phyloP scores from a whole-genome alignment of 1,139 yeast genomes.

The Geotrichum macrosporum region DNA sequence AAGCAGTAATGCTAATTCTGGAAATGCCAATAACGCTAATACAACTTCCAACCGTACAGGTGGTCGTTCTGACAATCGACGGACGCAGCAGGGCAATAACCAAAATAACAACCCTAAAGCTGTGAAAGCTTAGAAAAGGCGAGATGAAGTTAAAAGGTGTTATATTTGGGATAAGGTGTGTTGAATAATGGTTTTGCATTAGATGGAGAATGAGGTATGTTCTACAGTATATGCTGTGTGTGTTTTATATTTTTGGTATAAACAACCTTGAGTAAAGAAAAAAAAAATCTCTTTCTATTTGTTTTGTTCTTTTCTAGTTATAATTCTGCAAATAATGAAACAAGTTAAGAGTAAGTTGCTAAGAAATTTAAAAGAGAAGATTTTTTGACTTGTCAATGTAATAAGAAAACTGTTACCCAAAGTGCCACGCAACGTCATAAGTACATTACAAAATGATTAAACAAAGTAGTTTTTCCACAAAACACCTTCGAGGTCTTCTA shows the following conservation, averaged over 20 bases:
- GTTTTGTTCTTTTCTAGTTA: too few relatives aligned
- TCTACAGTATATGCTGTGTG: too few relatives aligned
- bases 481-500: slow-evolving; percentile 92
- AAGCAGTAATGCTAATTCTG: slow-evolving; percentile 4
- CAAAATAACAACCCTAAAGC: slow-evolving; percentile 9
- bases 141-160: slow-evolving; percentile 1
- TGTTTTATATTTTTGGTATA: too few relatives aligned
- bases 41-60: slow-evolving; percentile 1
- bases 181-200: too few relatives aligned
- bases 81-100: slow-evolving; percentile 11
- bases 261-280: too few relatives aligned
- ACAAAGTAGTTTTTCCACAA: slow-evolving; percentile 90
- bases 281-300: too few relatives aligned
- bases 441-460: slow-evolving; percentile 31
- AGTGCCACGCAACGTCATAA: background rate
- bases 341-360: background rate
- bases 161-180: too few relatives aligned
- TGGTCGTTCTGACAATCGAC: slow-evolving; percentile 12
- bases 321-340: background rate
- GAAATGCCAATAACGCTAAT: slow-evolving; percentile 1
- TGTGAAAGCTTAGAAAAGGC: slow-evolving; percentile 7
- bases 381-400: background rate
- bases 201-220: too few relatives aligned
- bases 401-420: background rate
- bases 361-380: too few relatives aligned